Percentiles rank a stretch among this genome's conserved stretches.
Conservation (phyloP, 1,284 basidiomycete genomes). For the Papiliotrema terrestris region DNA sequence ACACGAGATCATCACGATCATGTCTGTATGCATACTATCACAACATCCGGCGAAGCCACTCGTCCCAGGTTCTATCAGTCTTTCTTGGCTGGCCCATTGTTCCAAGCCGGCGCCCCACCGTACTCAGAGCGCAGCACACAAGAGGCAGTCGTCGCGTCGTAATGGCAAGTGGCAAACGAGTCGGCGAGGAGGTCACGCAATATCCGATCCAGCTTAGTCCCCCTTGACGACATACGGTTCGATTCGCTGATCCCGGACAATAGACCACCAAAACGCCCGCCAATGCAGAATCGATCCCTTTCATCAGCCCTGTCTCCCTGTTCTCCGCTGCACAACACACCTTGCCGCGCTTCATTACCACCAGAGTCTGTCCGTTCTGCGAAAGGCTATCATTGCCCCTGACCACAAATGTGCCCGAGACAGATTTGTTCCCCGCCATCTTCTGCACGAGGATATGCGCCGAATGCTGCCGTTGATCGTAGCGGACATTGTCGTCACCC, state of each 20-base stretch:
- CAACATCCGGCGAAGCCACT: too few species aligned
- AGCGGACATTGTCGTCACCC: constrained; percentile 22
- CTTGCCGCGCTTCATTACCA: constrained; percentile 38
- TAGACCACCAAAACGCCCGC: constrained; percentile 46
- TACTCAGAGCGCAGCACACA: too few species aligned
- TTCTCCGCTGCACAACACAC: constrained; percentile 12
- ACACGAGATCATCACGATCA: not conserved
- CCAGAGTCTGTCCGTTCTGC: constrained; percentile 29
- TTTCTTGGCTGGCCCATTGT: too few species aligned
- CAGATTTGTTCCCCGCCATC: constrained; percentile 33
- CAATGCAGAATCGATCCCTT: constrained; percentile 46
- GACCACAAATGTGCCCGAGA: constrained; percentile 34
- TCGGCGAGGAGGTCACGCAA: too few species aligned
- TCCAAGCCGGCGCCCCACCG: too few species aligned
- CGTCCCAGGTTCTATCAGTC: too few species aligned
- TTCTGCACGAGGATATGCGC: constrained; percentile 28
- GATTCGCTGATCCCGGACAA: constrained; percentile 32
- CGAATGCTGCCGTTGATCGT: not conserved
- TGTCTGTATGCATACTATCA: constrained; percentile 13
- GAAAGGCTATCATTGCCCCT: constrained; percentile 31
- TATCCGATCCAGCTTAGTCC: constrained; percentile 15
- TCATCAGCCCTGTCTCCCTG: not conserved
- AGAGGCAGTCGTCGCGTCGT: too few species aligned
- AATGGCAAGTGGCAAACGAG: too few species aligned
- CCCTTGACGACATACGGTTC: constrained; percentile 38